Percentiles rank a stretch among this genome's conserved stretches.
Conservation (phyloP, 1,284 basidiomycete species). For the Psilocybe mexicana region DNA sequence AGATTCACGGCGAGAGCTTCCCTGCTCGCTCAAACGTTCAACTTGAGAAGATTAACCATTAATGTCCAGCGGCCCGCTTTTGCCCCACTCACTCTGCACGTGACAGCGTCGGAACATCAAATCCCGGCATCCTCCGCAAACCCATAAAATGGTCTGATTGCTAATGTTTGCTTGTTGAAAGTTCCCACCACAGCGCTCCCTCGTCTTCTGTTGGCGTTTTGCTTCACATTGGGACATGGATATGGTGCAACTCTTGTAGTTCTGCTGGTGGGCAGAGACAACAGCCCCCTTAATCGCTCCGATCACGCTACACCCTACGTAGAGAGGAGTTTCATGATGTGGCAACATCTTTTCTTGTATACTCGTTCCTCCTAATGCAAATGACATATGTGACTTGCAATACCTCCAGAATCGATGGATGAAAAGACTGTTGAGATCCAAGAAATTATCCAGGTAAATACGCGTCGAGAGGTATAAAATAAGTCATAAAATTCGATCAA, state of each 20-base stretch:
- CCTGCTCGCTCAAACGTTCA: too few relatives aligned
- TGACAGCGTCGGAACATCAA: neutral
- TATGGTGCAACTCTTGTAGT: conserved; percentile 33
- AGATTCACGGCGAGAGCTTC: neutral
- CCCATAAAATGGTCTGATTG: conserved; percentile 19
- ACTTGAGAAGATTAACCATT: too few relatives aligned
- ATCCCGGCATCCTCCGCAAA: conserved; percentile 11
- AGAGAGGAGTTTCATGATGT: conserved; percentile 79
- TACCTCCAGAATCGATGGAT: too few relatives aligned
- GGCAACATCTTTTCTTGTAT: conserved; percentile 48
- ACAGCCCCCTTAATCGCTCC: conserved; percentile 78
- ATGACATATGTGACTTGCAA: too few relatives aligned
- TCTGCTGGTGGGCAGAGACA: conserved; percentile 52
- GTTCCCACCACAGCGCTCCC: conserved; percentile 43
- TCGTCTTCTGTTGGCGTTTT: conserved; percentile 56
- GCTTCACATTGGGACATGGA: conserved; percentile 50
- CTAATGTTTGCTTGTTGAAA: conserved; percentile 31
- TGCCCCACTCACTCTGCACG: neutral
- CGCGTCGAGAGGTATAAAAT: too few relatives aligned
- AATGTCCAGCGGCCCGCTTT: neutral
- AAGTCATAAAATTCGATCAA: neutral
- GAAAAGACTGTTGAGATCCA: too few relatives aligned
- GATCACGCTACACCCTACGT: conserved; percentile 61
- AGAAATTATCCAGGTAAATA: neutral
- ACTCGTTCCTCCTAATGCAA: neutral